Base-by-base conservation (phyloP, 768 basidiomycete genomes). In the Tricholoma sp. region DNA sequence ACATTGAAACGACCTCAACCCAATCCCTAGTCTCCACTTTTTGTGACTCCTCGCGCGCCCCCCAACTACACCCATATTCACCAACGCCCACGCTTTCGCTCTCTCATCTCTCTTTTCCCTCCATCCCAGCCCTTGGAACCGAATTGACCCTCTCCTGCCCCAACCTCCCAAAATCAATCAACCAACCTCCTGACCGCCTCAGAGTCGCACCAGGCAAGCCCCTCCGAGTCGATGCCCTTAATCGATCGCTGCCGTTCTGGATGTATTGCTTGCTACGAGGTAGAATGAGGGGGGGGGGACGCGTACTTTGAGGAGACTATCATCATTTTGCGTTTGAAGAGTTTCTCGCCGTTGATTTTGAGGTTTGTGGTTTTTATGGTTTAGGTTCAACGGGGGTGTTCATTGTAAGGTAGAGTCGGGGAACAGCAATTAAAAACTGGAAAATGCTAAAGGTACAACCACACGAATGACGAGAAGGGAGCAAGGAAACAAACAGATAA, bases 301-400 rank as follows among this genome's bases (percentile, higher is more conserved):
- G 68, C 83, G 52, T 66, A 94, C 94, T 91, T 91, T 91, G 70
- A 98, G 86, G 74, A 99, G 98, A 51, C 88, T 88, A 5, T 97
- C 97, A 62, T 99, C 97, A 69, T 99, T 97, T 62, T 97, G 94
- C 18, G 96, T 87, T 66, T 94, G 83, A 10, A 77, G 16, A 99
- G 75, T 58, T 89, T 85, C 61, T 96, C 92, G 1, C 95, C 94
- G 60, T 99, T 99, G 69, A 98, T 95, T 74, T 98, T 98, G 51
- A 99, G 81, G 39, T 98, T 96, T 12, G 97, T 97, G 91, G 57
- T 19, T 19, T 35, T 35, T 9, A 3, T 29, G 34, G 34, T 32
- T 32, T 29, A 12, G 34, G 12, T 35, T 16, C n/a, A n/a, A n/a
- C n/a, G n/a, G 24, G 24, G 14, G 12, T n/a, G n/a, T n/a, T n/a